Evolutionary conservation across 2,329 filamentous ascomycete genomes (phyloP).

Genomic region (Nemania sp.): DNA sequence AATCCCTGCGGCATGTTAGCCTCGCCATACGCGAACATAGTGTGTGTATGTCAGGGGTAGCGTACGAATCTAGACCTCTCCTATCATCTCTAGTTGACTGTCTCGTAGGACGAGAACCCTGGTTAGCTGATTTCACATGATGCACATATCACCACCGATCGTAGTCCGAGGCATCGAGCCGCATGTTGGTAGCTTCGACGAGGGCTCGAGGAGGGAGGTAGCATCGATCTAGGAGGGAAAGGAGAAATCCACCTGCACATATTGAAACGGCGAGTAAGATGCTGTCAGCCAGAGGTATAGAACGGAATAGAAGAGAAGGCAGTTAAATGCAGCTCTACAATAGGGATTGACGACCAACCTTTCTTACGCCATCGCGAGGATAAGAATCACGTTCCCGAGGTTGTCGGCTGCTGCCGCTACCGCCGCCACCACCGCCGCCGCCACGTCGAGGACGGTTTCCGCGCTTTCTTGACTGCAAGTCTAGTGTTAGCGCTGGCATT

Average conservation of each 20-base stretch:
- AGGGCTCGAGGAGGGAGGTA: conserved; percentile 46
- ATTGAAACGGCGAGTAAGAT: conserved; percentile 38
- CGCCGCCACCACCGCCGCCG: conserved; percentile 38
- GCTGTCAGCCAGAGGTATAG: not conserved
- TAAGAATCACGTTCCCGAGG: conserved; percentile 60
- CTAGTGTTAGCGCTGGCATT: conserved; percentile 2
- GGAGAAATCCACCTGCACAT: conserved; percentile 51
- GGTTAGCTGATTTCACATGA: conserved; percentile 58
- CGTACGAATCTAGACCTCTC: conserved; percentile 78
- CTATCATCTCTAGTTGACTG: conserved; percentile 68
- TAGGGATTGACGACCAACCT: conserved; percentile 67
- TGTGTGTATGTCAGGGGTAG: conserved; percentile 35
- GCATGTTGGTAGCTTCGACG: conserved; percentile 50
- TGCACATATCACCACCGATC: conserved; percentile 54
- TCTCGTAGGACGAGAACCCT: conserved; percentile 62
- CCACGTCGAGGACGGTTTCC: conserved; percentile 47
- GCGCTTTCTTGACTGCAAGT: conserved; percentile 41
- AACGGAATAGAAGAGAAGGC: not conserved
- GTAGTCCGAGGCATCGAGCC: conserved; percentile 53
- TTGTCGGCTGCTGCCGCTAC: conserved; percentile 39
- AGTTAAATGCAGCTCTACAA: not conserved
- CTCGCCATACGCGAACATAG: conserved; percentile 10
- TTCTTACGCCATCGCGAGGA: conserved; percentile 89
- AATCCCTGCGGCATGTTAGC: conserved; percentile 72
- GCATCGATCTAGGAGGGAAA: conserved; percentile 49